Evolutionary conservation across 1,284 basidiomycete species (phyloP).

Genomic region (Meripilus lineatus): DNA sequence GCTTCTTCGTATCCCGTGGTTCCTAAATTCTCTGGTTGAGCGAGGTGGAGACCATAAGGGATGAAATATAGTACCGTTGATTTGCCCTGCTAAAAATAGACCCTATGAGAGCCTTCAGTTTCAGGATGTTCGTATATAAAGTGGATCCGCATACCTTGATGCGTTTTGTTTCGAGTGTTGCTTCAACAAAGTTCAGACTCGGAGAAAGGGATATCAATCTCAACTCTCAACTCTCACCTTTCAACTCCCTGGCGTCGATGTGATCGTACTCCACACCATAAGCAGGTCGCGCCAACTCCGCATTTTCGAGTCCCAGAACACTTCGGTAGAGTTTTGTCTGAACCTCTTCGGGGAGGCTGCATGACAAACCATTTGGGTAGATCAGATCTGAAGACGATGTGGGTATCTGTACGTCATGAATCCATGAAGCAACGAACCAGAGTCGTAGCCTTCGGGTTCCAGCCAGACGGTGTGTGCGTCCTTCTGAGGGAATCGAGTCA

Average conservation of each 20-base stretch:
- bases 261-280: conserved; percentile 94
- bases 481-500: conserved; percentile 75
- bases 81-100: conserved; percentile 84
- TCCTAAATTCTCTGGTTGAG: conserved; percentile 31
- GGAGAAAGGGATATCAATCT: neutral
- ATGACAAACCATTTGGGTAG: conserved; percentile 88
- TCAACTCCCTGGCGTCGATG: conserved; percentile 81
- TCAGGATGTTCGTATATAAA: neutral
- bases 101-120: conserved; percentile 34
- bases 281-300: conserved; percentile 76
- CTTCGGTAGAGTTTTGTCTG: conserved; percentile 80
- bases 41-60: neutral
- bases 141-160: conserved; percentile 47
- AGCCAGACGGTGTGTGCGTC: conserved; percentile 77
- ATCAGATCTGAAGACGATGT: conserved; percentile 52
- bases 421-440: conserved; percentile 41
- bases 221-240: conserved; percentile 39
- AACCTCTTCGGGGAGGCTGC: conserved; percentile 79
- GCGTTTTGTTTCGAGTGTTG: conserved; percentile 81
- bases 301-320: conserved; percentile 80
- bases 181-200: conserved; percentile 30
- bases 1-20: conserved; percentile 94
- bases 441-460: conserved; percentile 88
- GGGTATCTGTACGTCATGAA: neutral
- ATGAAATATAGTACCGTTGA: conserved; percentile 51